phyloP scores from a whole-genome alignment of 2,329 filamentous ascomycete genomes.

The Onygena corvina region DNA sequence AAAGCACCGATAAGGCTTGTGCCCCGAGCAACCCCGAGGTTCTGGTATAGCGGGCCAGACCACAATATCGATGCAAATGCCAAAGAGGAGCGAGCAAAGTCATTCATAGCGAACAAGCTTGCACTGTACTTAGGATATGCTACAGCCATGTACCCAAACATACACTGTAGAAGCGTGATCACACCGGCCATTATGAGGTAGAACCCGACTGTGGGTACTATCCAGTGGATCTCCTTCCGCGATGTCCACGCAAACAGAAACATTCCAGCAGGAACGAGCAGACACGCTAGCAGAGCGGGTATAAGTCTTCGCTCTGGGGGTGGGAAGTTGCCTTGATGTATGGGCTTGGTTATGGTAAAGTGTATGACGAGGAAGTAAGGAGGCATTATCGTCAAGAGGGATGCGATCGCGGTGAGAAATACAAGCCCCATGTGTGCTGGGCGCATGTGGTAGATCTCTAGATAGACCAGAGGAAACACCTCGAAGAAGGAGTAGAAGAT shows the following conservation, averaged over 20 bases:
- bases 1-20: not conserved
- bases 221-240: constrained; percentile 24
- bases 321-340: constrained; percentile 13
- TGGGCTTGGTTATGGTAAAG: constrained; percentile 1
- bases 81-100: constrained; percentile 17
- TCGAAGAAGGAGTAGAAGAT: constrained; percentile 18
- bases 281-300: constrained; percentile 14
- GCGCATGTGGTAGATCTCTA: not conserved
- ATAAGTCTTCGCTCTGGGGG: constrained; percentile 14
- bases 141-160: constrained; percentile 23
- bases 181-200: constrained; percentile 33
- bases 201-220: constrained; percentile 40
- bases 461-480: constrained; percentile 16
- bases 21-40: not conserved
- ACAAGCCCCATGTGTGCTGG: not conserved
- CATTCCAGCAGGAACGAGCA: constrained; percentile 14
- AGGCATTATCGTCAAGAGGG: constrained; percentile 12
- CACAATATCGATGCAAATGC: constrained; percentile 2
- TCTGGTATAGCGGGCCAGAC: not conserved
- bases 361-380: not conserved
- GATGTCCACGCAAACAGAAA: constrained; percentile 17
- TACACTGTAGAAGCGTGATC: constrained; percentile 12
- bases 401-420: constrained; percentile 14
- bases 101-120: constrained; percentile 34
- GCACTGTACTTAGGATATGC: constrained; percentile 27